Evolutionary conservation across 768 basidiomycete species (phyloP), one percentile per base, ranked within the genome.

Genomic region (Auricularia heimuer): DNA sequence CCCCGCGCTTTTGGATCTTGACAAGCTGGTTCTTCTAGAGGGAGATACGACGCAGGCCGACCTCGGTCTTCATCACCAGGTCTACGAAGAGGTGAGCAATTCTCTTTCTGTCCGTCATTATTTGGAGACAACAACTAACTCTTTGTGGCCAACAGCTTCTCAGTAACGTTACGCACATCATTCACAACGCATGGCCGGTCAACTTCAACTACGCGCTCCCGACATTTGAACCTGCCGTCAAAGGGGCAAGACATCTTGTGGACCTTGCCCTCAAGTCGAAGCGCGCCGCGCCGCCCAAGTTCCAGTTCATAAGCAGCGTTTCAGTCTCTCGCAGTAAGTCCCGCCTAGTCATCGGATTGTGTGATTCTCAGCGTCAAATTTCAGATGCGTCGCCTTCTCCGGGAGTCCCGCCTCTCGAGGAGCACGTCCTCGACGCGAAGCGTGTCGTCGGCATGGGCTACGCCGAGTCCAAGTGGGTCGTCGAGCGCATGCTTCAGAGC

Each of bases 401-500:
- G 39, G 39, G 39, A 1, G 39, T 42, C 39, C 39, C 39, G 39
- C 39, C 56, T 10, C 56, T 29, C 29, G 56, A 60, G 29, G 34
- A 29, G 24, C 34, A 6, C 56, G 33, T 60, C 56, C 29, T 33
- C 21, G 56, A 60, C 34, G 24, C 24, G 14, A 29, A 60, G 16
- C 34, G 11, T 18, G 56, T 60, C 10, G 56, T 60, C 10, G 56
- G 56, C 1, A 67, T 64, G 14, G 83, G 82, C 0, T 83, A 83
- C 61, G 74, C 79, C 14, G 81, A 82, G 64, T 71, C 74, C 0
- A 84, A 84, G 70, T 79, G 78, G 75, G 77, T 61, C 69, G 66
- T 42, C 8, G 45, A 34, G 70, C 69, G 76, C 73, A 70, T 82
- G 6, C 74, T 83, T 6, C 62, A 70, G 33, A 64, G 44, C 1